Percentiles rank a stretch among this genome's conserved stretches.
These are phyloP conservation scores for Abeoforma whisleri DNA, from an alignment of 78 protist species.

Conservation along the genomic window DNA sequence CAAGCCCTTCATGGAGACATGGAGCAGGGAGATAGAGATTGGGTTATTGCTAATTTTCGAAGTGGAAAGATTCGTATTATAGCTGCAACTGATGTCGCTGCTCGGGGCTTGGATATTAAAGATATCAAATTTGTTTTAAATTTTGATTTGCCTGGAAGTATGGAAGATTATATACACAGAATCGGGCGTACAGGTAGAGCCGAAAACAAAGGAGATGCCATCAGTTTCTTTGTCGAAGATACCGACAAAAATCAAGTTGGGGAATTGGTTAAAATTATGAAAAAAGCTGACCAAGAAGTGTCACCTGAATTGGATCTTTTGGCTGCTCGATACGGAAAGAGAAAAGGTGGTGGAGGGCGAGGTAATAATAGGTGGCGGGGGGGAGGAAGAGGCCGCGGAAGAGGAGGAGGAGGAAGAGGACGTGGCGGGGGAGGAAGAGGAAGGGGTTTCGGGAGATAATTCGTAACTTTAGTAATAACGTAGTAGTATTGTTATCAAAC, in stretches of 20 bases:
- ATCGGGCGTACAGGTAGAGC: slow-evolving; percentile 89
- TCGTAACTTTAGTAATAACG: too few species aligned
- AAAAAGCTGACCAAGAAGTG: slow-evolving; percentile 41
- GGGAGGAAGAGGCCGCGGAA: slow-evolving; percentile 12
- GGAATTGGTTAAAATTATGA: slow-evolving; percentile 38
- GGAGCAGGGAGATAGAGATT: slow-evolving; percentile 72
- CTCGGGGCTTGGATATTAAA: slow-evolving; percentile 74
- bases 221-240: slow-evolving; percentile 59
- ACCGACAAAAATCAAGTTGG: neutral
- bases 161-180: slow-evolving; percentile 83
- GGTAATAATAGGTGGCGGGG: neutral
- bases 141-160: slow-evolving; percentile 69
- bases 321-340: neutral
- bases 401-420: slow-evolving; percentile 11
- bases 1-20: slow-evolving; percentile 91
- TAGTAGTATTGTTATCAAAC: too few species aligned
- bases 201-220: slow-evolving; percentile 56
- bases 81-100: slow-evolving; percentile 83
- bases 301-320: slow-evolving; percentile 23
- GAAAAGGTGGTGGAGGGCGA: slow-evolving; percentile 3
- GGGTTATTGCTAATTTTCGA: slow-evolving; percentile 51
- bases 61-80: slow-evolving; percentile 47
- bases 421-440: slow-evolving; percentile 37
- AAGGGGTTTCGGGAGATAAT: slow-evolving; percentile 8
- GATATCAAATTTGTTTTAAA: slow-evolving; percentile 71